Conservation (phyloP, 257 asterid species). For the Solanum habrochaites region DNA sequence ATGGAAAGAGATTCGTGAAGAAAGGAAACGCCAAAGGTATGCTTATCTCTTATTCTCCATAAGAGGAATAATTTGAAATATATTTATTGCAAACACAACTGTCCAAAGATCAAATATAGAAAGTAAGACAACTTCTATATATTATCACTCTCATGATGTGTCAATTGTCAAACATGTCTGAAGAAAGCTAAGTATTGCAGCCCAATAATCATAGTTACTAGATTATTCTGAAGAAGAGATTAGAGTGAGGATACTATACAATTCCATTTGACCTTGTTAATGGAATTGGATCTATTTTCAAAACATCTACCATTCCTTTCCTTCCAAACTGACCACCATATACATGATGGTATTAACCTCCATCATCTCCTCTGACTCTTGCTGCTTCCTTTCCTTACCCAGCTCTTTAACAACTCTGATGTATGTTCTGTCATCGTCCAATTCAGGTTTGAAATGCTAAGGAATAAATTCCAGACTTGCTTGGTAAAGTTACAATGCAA, state of each 20-base stretch:
- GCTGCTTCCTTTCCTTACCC: no score
- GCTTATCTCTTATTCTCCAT: not conserved
- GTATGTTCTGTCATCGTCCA: no score
- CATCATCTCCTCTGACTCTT: no score
- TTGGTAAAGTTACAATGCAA: no score
- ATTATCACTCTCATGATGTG: not conserved
- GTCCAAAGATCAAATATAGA: not conserved
- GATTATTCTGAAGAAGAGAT: not conserved
- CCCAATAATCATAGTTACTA: not conserved
- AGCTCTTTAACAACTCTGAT: no score
- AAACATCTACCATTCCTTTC: no score
- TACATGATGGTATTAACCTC: no score
- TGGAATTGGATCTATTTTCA: no score
- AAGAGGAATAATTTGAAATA: not conserved
- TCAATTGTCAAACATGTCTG: not conserved
- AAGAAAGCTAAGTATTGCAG: not conserved
- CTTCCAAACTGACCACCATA: no score
- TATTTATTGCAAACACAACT: not conserved
- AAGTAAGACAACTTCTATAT: not conserved
- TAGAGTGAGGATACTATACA: not conserved
- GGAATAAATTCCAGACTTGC: no score
- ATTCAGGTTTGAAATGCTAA: no score
- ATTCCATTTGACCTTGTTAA: no score
- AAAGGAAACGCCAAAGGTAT: conserved; percentile 87
- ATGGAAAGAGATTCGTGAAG: conserved; percentile 78